Conservation (phyloP, 192 early-diverging fungal genomes). For the Rhizophlyctis rosea region DNA sequence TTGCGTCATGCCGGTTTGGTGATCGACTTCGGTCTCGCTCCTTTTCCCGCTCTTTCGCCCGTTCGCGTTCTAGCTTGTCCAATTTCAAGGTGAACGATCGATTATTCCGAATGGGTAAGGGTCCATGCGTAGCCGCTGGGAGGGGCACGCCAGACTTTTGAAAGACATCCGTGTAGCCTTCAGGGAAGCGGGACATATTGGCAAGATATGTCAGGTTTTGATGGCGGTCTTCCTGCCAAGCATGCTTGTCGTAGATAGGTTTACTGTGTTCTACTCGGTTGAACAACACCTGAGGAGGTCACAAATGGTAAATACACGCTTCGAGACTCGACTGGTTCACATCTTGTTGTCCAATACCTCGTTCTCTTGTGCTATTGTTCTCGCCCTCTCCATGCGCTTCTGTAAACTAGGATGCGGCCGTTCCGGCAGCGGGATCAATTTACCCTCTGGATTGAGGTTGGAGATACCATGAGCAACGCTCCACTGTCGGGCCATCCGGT, state of each 20-base stretch:
- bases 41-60: background rate
- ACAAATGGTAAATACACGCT: background rate
- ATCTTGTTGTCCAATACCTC: slow-evolving; percentile 20
- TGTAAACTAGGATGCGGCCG: slow-evolving; percentile 32
- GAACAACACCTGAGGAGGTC: slow-evolving; percentile 24
- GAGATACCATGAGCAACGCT: slow-evolving; percentile 30
- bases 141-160: slow-evolving; percentile 30
- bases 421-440: slow-evolving; percentile 20
- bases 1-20: background rate
- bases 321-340: background rate
- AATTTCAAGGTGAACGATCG: background rate
- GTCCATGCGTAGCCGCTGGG: slow-evolving; percentile 1
- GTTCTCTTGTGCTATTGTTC: slow-evolving; percentile 42
- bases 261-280: slow-evolving; percentile 31
- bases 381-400: slow-evolving; percentile 18
- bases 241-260: slow-evolving; percentile 38
- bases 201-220: slow-evolving; percentile 40
- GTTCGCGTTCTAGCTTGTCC: background rate
- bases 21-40: background rate
- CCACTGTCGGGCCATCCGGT: slow-evolving; percentile 45
- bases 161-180: slow-evolving; percentile 33
- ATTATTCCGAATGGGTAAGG: background rate
- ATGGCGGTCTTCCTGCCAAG: slow-evolving; percentile 44
- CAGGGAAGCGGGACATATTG: slow-evolving; percentile 39
- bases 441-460: slow-evolving; percentile 27